Evolutionary conservation across 805 yeast genomes (phyloP).

Genomic region (Wickerhamiella brachini): DNA sequence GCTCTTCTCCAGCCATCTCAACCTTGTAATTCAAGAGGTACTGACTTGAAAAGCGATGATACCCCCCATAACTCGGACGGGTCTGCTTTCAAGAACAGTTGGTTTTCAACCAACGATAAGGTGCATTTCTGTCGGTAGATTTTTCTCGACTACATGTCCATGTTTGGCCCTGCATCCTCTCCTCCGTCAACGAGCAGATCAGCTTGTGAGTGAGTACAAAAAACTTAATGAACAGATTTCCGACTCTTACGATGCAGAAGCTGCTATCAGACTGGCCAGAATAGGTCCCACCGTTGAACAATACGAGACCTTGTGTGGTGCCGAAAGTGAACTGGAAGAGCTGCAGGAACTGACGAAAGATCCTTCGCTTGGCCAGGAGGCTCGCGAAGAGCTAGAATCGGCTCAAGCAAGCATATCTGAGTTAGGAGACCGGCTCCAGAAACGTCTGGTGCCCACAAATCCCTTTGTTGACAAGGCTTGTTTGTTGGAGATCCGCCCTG

Average conservation of each 20-base stretch:
- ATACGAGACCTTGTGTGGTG: conserved; percentile 27
- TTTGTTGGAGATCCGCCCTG: conserved; percentile 78
- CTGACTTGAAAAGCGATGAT: neutral
- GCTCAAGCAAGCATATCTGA: conserved; percentile 33
- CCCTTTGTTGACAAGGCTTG: conserved; percentile 66
- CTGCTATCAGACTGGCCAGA: conserved; percentile 36
- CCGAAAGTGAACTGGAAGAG: conserved; percentile 24
- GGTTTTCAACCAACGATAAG: no score
- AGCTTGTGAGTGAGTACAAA: conserved; percentile 29
- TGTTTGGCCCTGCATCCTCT: conserved; percentile 34
- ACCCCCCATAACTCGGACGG: neutral
- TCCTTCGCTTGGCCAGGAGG: conserved; percentile 41
- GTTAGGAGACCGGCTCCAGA: conserved; percentile 36
- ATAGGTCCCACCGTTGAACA: conserved; percentile 33
- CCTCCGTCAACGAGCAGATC: conserved; percentile 34
- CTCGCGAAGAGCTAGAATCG: conserved; percentile 41
- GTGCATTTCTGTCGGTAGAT: no score
- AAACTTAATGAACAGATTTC: conserved; percentile 32
- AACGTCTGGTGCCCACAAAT: conserved; percentile 55
- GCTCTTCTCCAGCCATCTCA: neutral
- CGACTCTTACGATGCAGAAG: conserved; percentile 25
- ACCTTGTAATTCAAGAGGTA: no score
- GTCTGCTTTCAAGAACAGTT: neutral
- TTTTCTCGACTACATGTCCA: neutral
- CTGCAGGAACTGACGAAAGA: conserved; percentile 36